phyloP scores from a whole-genome alignment of 768 basidiomycete genomes.

The Tephrocybe sp. region DNA sequence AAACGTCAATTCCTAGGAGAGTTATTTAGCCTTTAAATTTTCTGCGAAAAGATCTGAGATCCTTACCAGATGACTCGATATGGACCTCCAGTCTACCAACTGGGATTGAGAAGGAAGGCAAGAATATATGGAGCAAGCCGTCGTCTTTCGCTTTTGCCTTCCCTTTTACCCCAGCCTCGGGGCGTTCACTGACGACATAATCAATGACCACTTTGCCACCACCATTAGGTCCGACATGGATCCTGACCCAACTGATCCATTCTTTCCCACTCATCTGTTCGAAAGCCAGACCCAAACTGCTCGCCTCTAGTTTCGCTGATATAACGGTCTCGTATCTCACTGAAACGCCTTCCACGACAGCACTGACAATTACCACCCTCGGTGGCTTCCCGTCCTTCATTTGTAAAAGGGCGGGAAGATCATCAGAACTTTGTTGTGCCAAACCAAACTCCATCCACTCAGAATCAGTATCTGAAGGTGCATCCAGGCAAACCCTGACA shows the following conservation, averaged over 20 bases:
- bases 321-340: constrained; percentile 58
- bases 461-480: constrained; percentile 57
- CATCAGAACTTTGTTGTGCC: constrained; percentile 36
- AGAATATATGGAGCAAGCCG: constrained; percentile 43
- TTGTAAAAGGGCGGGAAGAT: constrained; percentile 11
- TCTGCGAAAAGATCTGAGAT: not conserved
- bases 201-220: constrained; percentile 59
- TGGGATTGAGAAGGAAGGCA: constrained; percentile 76
- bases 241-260: constrained; percentile 67
- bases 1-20: constrained; percentile 40
- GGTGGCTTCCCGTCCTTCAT: constrained; percentile 30
- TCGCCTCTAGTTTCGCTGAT: constrained; percentile 35
- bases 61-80: constrained; percentile 56
- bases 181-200: constrained; percentile 55
- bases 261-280: constrained; percentile 55
- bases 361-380: constrained; percentile 55
- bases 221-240: constrained; percentile 52
- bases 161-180: constrained; percentile 23
- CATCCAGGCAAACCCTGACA: constrained; percentile 55
- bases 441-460: constrained; percentile 81
- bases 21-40: not conserved
- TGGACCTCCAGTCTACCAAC: constrained; percentile 66
- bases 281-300: constrained; percentile 40
- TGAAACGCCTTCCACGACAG: constrained; percentile 65
- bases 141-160: constrained; percentile 36